Evolutionary conservation across 208 protist species (phyloP).

Genomic region (Wallacemonas sp.): DNA sequence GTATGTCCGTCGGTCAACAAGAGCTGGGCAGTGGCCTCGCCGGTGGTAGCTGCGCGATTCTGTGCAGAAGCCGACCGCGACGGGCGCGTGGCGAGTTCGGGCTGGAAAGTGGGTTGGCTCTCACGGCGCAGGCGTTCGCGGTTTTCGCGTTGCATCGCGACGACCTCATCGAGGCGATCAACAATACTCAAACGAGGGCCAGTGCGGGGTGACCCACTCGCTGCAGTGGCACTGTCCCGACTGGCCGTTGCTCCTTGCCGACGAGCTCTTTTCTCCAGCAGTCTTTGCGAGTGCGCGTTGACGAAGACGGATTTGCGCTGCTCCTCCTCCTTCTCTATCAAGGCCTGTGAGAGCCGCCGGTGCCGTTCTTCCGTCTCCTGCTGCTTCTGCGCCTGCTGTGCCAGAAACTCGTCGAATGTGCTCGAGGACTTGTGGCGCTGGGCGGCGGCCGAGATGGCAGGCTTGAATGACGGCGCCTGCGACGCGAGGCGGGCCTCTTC

Average conservation of each 20-base stretch:
- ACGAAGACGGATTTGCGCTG: not conserved
- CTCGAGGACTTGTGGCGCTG: conserved; percentile 3
- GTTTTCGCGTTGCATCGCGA: conserved; percentile 7
- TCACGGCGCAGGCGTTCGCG: conserved; percentile 1
- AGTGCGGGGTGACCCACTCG: no score
- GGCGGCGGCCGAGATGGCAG: conserved; percentile 1
- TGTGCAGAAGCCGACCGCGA: not conserved
- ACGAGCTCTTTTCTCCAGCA: not conserved
- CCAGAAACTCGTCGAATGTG: conserved; percentile 2
- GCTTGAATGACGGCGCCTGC: conserved; percentile 17
- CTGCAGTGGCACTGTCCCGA: not conserved
- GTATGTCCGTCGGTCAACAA: not conserved
- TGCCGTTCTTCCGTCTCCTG: conserved; percentile 16
- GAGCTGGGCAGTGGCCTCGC: no score
- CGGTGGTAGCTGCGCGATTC: not conserved
- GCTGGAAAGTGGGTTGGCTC: conserved; percentile 20
- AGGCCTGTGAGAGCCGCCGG: conserved; percentile 8
- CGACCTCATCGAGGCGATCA: conserved; percentile 5
- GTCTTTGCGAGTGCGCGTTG: conserved; percentile 1
- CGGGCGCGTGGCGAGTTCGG: conserved; percentile 1
- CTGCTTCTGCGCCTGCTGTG: conserved; percentile 13
- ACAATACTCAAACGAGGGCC: not conserved
- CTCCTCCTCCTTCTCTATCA: conserved; percentile 18
- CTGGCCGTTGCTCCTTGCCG: not conserved
- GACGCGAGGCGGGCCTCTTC: not conserved